A percentile compares a stretch with the other conserved stretches of the same genome.
Evolutionary conservation across 352 stramenopile genomes (phyloP).

Genomic region (Pythium vanterpoolii): DNA sequence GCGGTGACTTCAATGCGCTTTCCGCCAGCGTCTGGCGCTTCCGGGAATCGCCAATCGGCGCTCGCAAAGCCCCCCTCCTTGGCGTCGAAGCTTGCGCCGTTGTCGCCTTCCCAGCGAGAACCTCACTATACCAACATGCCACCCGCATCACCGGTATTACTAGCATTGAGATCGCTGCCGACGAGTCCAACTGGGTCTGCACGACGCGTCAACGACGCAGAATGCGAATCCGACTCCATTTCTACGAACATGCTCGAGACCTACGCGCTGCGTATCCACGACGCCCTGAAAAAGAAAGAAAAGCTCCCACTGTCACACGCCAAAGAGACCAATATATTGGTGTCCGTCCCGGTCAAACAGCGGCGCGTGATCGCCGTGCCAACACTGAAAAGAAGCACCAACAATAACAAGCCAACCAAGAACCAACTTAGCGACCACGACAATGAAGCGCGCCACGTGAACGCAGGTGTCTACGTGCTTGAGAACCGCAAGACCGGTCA

Average conservation of each 20-base stretch:
- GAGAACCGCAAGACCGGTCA: conserved; percentile 64
- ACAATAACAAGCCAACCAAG: conserved; percentile 11
- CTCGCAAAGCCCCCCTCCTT: background rate
- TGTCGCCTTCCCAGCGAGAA: background rate
- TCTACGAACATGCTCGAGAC: background rate
- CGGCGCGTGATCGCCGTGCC: conserved; percentile 6
- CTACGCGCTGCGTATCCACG: conserved; percentile 18
- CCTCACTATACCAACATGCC: conserved; percentile 2
- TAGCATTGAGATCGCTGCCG: conserved; percentile 12
- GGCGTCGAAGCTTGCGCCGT: background rate
- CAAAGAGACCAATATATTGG: background rate
- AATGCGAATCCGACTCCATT: background rate
- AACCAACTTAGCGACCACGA: conserved; percentile 2
- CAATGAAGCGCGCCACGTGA: conserved; percentile 29
- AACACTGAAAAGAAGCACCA: background rate
- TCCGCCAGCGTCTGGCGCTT: background rate
- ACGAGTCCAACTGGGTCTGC: conserved; percentile 2
- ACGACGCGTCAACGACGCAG: background rate
- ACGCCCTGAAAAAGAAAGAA: background rate
- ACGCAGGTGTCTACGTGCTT: conserved; percentile 66
- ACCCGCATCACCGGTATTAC: conserved; percentile 2
- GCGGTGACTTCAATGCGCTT: conserved; percentile 15
- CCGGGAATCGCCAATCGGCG: conserved; percentile 4
- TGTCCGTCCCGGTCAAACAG: background rate
- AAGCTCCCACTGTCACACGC: background rate